Evolutionary conservation across 345 rosid genomes (phyloP), one percentile per base, ranked within the genome.

Genomic region (Excoecaria cochinchinensis): DNA sequence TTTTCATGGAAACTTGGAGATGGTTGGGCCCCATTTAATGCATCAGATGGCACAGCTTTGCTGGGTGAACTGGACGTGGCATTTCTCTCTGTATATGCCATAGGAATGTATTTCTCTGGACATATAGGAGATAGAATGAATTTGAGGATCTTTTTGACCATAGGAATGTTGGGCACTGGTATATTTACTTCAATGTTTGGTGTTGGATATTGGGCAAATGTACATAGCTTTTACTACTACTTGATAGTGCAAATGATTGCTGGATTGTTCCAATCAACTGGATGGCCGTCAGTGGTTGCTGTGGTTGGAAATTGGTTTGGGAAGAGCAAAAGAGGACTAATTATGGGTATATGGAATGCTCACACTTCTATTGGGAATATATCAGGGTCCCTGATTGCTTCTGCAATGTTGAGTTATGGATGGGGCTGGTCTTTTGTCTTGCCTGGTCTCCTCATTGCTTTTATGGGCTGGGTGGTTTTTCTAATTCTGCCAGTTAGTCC

Each of bases 231-330:
- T 78, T 90, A 87, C 83, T 93, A 87, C 64, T 95, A 78, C 84
- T 72, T 95, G 71, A 78, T 84, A 8, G 74, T 85, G n/a, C 99
- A 95, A 79, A 87, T 89, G 85, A 22, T 90, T 69, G 93, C 97
- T 0, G 99, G 97, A 53, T 80, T 89, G 86, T 91, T 91, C 83
- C 98, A 95, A 79, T 95, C 99, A 36, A 95, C 94, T 19, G 98
- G 99, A 10, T 93, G 99, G 99, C 99, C 99, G 76, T 95, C 97
- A 6, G 97, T 95, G 14, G 99, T 95, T 67, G 98, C 99, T 10
- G 93, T 93, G 52, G 90, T 95, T 5, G 98, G 97, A 3, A 93
- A 93, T 16, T 95, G 99, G 99, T 95, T 88, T 64, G 92, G 95
- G 55, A 95, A 91, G 88, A 90, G 81, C 69, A 95, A 91, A 77